phyloP scores from a whole-genome alignment of 2,329 filamentous ascomycete species.

The Trichoderma koningii region DNA sequence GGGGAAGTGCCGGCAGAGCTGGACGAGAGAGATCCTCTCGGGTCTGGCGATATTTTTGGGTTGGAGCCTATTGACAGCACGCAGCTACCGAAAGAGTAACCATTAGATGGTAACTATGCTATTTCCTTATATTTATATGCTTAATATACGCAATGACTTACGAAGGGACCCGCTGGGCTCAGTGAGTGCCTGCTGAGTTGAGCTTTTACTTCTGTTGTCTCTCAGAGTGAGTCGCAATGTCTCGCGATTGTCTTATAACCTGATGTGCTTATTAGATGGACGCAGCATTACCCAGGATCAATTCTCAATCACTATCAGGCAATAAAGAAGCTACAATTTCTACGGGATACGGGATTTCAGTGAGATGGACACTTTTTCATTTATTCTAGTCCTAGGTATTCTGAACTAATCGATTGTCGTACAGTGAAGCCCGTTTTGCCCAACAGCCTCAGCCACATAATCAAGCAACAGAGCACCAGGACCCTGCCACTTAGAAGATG shows the following conservation, averaged over 20 bases:
- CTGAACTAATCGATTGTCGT: conserved; percentile 3
- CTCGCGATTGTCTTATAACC: neutral
- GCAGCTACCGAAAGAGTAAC: conserved; percentile 33
- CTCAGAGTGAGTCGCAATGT: neutral
- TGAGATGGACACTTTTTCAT: conserved; percentile 1
- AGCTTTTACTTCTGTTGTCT: neutral
- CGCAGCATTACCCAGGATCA: neutral
- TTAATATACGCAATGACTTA: neutral
- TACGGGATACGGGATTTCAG: neutral
- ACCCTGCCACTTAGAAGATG: conserved; percentile 1
- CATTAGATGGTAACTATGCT: neutral
- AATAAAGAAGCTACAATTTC: neutral
- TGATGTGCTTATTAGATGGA: neutral
- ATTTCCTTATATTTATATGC: neutral
- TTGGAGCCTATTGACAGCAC: conserved; percentile 50
- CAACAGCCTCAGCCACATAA: neutral
- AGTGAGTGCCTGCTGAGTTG: neutral
- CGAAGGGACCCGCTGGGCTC: no score
- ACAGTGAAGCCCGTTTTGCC: neutral
- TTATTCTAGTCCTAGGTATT: conserved; percentile 11
- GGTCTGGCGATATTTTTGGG: conserved; percentile 57
- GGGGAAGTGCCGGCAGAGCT: conserved; percentile 51
- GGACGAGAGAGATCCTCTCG: conserved; percentile 41
- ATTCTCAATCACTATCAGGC: neutral
- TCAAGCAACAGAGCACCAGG: neutral